phyloP scores from a whole-genome alignment of 192 early-diverging fungal species.

The Entomortierella chlamydospora region DNA sequence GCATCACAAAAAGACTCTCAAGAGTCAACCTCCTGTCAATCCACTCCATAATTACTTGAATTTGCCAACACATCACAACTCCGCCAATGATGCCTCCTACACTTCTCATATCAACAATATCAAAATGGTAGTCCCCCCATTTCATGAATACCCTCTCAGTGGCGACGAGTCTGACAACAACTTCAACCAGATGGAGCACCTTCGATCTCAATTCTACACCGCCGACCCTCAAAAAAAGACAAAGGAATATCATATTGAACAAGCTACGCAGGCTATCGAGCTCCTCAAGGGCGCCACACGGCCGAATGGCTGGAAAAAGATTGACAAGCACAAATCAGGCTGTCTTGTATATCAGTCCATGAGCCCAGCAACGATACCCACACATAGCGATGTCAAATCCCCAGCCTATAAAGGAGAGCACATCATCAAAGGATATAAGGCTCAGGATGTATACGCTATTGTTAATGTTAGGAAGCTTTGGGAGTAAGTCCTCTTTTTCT shows the following conservation, averaged over 20 bases:
- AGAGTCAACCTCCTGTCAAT: slow-evolving; percentile 5
- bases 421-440: slow-evolving; percentile 59
- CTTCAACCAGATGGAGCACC: slow-evolving; percentile 25
- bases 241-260: slow-evolving; percentile 59
- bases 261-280: slow-evolving; percentile 59
- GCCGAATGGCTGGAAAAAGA: slow-evolving; percentile 64
- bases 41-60: not conserved
- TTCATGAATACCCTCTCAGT: slow-evolving; percentile 30
- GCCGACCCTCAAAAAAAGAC: slow-evolving; percentile 46
- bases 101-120: slow-evolving; percentile 1
- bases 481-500: slow-evolving; percentile 52
- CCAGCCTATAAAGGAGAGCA: slow-evolving; percentile 66
- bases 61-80: not conserved
- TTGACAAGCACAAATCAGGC: slow-evolving; percentile 64
- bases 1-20: slow-evolving; percentile 43
- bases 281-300: slow-evolving; percentile 54
- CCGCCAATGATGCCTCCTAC: not conserved
- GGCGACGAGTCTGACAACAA: slow-evolving; percentile 50
- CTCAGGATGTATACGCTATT: slow-evolving; percentile 63
- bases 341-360: slow-evolving; percentile 59
- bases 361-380: slow-evolving; percentile 41
- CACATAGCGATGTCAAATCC: slow-evolving; percentile 51
- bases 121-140: slow-evolving; percentile 3
- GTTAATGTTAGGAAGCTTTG: slow-evolving; percentile 64
- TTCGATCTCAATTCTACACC: slow-evolving; percentile 44